Conservation (phyloP, 495 filamentous ascomycete genomes). For the Margaritispora aquatica region DNA sequence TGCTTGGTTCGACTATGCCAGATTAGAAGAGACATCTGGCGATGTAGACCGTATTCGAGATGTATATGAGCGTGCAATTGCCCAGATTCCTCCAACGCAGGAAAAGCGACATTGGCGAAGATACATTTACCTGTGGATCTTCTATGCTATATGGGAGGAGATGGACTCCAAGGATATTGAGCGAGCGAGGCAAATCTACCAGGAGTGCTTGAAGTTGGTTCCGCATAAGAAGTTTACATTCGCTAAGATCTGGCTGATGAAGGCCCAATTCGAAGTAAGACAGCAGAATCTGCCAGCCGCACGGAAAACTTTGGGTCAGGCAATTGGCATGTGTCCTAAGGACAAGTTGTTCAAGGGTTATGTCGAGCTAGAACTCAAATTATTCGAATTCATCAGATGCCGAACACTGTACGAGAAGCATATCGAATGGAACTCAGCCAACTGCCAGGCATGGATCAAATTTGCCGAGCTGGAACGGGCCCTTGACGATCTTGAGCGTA, state of each 20-base stretch:
- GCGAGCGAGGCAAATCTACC: slow-evolving; percentile 84
- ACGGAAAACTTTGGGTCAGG: slow-evolving; percentile 80
- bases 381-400: slow-evolving; percentile 88
- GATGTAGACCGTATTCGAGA: slow-evolving; percentile 80
- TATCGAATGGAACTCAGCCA: slow-evolving; percentile 81
- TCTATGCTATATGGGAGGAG: slow-evolving; percentile 95
- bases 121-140: slow-evolving; percentile 97
- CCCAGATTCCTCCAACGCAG: slow-evolving; percentile 89
- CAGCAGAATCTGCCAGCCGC: slow-evolving; percentile 74
- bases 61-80: slow-evolving; percentile 92
- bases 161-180: slow-evolving; percentile 71
- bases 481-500: slow-evolving; percentile 80
- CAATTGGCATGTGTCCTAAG: slow-evolving; percentile 92
- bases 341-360: slow-evolving; percentile 93
- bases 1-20: slow-evolving; percentile 90
- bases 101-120: slow-evolving; percentile 97
- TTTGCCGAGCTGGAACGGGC: slow-evolving; percentile 89
- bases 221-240: slow-evolving; percentile 98
- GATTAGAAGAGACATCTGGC: slow-evolving; percentile 78
- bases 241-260: slow-evolving; percentile 91
- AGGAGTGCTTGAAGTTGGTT: slow-evolving; percentile 78
- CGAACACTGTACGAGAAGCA: slow-evolving; percentile 91
- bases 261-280: slow-evolving; percentile 88
- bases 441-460: slow-evolving; percentile 89
- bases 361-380: slow-evolving; percentile 81